Evolutionary conservation across 2,329 filamentous ascomycete species (phyloP).

Genomic region (Ceratocystis papillata): DNA sequence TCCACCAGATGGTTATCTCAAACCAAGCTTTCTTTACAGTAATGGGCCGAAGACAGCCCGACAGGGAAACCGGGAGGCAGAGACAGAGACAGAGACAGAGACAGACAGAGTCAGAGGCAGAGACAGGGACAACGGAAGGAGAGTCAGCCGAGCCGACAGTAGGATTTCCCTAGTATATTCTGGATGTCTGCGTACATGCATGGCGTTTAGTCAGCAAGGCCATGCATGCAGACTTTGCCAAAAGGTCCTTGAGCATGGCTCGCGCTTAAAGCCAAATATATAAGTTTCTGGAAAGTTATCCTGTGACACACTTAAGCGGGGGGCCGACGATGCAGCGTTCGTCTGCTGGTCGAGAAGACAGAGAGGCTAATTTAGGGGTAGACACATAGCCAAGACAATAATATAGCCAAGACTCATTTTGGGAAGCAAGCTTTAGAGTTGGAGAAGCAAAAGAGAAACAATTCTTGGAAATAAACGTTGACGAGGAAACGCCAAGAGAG

Average conservation of each 20-base stretch:
- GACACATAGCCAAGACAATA: no score
- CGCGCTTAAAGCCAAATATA: not conserved
- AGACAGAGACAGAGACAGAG: not conserved
- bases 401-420: no score
- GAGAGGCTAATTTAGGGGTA: not conserved
- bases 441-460: slow-evolving; percentile 4
- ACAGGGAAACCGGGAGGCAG: not conserved
- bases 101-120: not conserved
- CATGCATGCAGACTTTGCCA: not conserved
- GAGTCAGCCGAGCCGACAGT: not conserved
- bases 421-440: not conserved
- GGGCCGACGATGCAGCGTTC: not conserved
- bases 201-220: not conserved
- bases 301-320: slow-evolving; percentile 6
- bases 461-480: not conserved
- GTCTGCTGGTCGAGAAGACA: not conserved
- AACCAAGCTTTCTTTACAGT: slow-evolving; percentile 11
- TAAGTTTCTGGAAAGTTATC: slow-evolving; percentile 1
- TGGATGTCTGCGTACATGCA: not conserved
- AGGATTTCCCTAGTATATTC: not conserved
- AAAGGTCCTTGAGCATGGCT: slow-evolving; percentile 1
- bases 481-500: slow-evolving; percentile 6
- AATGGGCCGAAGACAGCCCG: slow-evolving; percentile 4
- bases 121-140: not conserved
- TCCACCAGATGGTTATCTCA: not conserved